These are phyloP conservation scores for Cercospora zeina DNA, from an alignment of 2,329 filamentous ascomycete genomes.

Conservation along the genomic window DNA sequence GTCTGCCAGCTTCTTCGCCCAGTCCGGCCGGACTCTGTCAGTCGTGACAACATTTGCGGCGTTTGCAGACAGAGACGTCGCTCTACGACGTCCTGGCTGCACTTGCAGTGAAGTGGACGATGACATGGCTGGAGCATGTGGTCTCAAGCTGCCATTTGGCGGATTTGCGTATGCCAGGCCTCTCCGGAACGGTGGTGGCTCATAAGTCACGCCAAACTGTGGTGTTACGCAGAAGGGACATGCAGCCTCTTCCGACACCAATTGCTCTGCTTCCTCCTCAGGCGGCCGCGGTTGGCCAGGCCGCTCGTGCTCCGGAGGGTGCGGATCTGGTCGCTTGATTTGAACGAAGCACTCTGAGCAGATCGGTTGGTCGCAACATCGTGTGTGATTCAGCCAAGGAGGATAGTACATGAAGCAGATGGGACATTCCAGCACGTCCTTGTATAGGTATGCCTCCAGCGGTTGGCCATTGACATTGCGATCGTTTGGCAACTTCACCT, in stretches of 20 bases:
- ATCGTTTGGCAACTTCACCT: conserved; percentile 76
- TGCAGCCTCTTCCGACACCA: conserved; percentile 86
- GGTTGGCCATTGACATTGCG: conserved; percentile 92
- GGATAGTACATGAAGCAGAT: conserved; percentile 97
- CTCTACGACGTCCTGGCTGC: conserved; percentile 55
- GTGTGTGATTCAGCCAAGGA: conserved; percentile 87
- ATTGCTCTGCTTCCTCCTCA: conserved; percentile 57
- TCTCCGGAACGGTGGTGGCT: conserved; percentile 81
- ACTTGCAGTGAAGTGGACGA: conserved; percentile 75
- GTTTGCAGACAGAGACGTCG: conserved; percentile 74
- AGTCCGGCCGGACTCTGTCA: conserved; percentile 88
- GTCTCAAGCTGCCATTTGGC: conserved; percentile 52
- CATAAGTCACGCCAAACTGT: conserved; percentile 95
- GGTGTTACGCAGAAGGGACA: conserved; percentile 95
- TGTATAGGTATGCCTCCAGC: conserved; percentile 90
- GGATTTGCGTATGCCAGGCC: conserved; percentile 70
- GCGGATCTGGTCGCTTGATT: conserved; percentile 90
- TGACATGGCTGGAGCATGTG: conserved; percentile 71
- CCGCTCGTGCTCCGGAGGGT: conserved; percentile 69
- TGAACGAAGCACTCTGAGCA: conserved; percentile 99
- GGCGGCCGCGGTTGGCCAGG: conserved; percentile 39
- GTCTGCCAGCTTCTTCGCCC: conserved; percentile 83
- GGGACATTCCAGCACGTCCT: conserved; percentile 84
- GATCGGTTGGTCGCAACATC: conserved; percentile 93
- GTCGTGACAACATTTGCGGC: conserved; percentile 88